These are phyloP conservation scores for Chrysoporthe cubensis DNA, from an alignment of 2,329 filamentous ascomycete genomes.

Conservation along the genomic window DNA sequence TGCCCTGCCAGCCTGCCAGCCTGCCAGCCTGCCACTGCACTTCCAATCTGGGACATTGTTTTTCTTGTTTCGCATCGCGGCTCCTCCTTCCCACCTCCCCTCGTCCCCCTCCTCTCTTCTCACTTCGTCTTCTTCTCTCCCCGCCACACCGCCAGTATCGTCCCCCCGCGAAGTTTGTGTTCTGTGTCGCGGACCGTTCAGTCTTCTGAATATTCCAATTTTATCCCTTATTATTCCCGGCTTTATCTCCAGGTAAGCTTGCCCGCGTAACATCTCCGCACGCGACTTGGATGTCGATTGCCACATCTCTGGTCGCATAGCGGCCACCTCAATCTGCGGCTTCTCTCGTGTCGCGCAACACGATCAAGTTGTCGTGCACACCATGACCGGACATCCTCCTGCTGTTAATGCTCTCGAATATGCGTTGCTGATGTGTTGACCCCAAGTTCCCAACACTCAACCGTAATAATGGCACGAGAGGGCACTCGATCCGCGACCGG, in stretches of 20 bases:
- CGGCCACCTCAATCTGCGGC: no score
- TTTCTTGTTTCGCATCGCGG: conserved; percentile 30
- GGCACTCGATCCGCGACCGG: conserved; percentile 57
- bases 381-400: no score
- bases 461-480: conserved; percentile 51
- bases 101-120: conserved; percentile 17
- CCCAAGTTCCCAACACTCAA: neutral
- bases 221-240: neutral
- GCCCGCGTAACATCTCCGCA: conserved; percentile 15
- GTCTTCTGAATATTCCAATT: conserved; percentile 9
- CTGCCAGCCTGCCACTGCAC: neutral
- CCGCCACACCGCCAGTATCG: conserved; percentile 6
- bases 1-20: conserved; percentile 2
- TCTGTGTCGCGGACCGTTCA: conserved; percentile 20
- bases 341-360: conserved; percentile 12
- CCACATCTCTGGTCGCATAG: conserved; percentile 21
- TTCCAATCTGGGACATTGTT: conserved; percentile 22
- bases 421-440: conserved; percentile 14
- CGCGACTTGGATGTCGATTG: conserved; percentile 8
- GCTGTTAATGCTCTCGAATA: neutral
- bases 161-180: conserved; percentile 23
- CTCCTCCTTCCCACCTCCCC: conserved; percentile 7
- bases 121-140: conserved; percentile 15
- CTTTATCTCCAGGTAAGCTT: conserved; percentile 25
- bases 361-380: neutral